phyloP scores from a whole-genome alignment of 495 filamentous ascomycete species.

The Penicillium soppii region DNA sequence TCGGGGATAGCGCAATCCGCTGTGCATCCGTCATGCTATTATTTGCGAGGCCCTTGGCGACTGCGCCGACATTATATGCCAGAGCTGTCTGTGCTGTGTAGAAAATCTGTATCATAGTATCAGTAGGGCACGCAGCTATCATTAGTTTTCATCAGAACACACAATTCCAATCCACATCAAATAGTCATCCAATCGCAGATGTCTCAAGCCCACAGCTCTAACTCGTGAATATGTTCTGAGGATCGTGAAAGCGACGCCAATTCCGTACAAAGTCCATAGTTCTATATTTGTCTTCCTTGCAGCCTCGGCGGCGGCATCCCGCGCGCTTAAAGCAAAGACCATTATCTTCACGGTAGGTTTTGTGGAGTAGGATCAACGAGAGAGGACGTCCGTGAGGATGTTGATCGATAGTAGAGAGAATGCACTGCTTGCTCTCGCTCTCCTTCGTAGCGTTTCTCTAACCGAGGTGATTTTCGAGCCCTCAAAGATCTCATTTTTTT shows the following conservation, averaged over 20 bases:
- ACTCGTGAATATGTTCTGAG: constrained; percentile 46
- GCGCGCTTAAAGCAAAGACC: constrained; percentile 10
- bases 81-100: constrained; percentile 36
- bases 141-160: no score
- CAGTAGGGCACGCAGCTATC: background rate
- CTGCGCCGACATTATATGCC: constrained; percentile 31
- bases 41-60: constrained; percentile 47
- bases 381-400: no score
- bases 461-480: no score
- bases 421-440: no score
- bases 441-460: no score
- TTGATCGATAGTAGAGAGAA: no score
- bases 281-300: constrained; percentile 41
- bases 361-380: no score
- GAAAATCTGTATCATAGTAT: constrained; percentile 22
- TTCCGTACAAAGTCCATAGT: constrained; percentile 44
- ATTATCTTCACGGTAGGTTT: no score
- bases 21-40: constrained; percentile 49
- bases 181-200: constrained; percentile 51
- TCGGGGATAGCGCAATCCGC: constrained; percentile 35
- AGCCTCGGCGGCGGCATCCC: constrained; percentile 31
- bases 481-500: no score
- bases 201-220: constrained; percentile 37
- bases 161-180: constrained; percentile 52
- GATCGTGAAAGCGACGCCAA: constrained; percentile 42